phyloP scores from a whole-genome alignment of 2,329 filamentous ascomycete genomes.

The Colletotrichum navitas region DNA sequence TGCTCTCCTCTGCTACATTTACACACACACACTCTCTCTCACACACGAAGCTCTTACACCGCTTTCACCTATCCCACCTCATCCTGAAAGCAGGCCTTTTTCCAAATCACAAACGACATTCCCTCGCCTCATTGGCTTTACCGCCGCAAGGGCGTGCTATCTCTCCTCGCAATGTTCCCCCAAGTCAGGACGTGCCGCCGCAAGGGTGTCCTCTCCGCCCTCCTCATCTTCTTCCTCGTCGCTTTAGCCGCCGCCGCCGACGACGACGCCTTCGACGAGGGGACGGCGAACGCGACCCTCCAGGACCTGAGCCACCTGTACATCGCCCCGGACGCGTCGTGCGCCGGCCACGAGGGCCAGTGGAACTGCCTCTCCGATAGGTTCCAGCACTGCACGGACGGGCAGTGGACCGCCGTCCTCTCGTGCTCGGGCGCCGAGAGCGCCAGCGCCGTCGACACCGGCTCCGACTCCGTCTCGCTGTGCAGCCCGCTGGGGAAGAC shows the following conservation, averaged over 20 bases:
- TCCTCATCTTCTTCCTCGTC: conserved; percentile 24
- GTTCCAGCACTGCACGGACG: conserved; percentile 65
- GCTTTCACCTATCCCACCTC: background rate
- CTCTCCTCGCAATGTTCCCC: conserved; percentile 10
- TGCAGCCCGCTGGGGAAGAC: conserved; percentile 35
- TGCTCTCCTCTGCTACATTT: no score
- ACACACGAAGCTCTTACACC: background rate
- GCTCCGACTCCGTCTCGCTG: background rate
- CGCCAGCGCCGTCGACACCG: background rate
- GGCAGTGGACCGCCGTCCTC: conserved; percentile 57
- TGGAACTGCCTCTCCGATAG: conserved; percentile 66
- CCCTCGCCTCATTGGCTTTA: no score
- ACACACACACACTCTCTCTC: background rate
- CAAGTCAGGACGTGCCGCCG: background rate
- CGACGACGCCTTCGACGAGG: background rate
- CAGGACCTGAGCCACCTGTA: conserved; percentile 42
- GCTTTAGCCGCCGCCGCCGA: conserved; percentile 31
- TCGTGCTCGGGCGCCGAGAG: conserved; percentile 12
- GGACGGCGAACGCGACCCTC: background rate
- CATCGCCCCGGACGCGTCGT: conserved; percentile 54
- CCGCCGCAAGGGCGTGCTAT: background rate
- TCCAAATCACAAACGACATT: accelerated
- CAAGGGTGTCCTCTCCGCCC: conserved; percentile 4
- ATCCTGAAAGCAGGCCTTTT: no score
- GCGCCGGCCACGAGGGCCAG: conserved; percentile 60